phyloP scores from a whole-genome alignment of 345 rosid species.

The Hibiscus trionum region DNA sequence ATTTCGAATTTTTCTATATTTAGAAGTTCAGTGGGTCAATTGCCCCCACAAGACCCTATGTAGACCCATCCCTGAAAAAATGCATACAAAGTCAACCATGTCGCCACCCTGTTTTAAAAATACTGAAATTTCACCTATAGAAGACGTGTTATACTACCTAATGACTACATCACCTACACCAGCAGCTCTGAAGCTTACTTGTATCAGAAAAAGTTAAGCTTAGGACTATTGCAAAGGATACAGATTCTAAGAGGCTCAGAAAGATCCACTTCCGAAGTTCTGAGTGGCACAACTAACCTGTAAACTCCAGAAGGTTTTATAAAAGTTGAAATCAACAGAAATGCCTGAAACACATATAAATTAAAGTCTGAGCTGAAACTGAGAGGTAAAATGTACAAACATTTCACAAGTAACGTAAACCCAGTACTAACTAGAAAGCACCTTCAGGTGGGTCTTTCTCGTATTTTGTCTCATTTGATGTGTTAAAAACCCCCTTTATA shows the following conservation, averaged over 20 bases:
- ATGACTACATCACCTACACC: neutral
- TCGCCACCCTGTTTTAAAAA: neutral
- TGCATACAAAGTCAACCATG: neutral
- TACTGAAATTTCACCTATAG: neutral
- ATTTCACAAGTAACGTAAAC: slow-evolving; percentile 11
- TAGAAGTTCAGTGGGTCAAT: neutral
- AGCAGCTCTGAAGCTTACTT: neutral
- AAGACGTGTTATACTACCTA: neutral
- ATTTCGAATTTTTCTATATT: neutral
- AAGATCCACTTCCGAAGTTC: neutral
- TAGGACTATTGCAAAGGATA: neutral
- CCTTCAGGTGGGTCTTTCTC: slow-evolving; percentile 90
- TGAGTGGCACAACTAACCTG: slow-evolving; percentile 45
- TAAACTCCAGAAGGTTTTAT: slow-evolving; percentile 93
- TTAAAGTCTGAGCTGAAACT: neutral
- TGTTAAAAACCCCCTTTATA: slow-evolving; percentile 93
- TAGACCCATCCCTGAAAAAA: neutral
- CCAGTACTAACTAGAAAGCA: slow-evolving; percentile 13
- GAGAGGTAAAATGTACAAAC: neutral
- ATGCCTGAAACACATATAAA: slow-evolving; percentile 39
- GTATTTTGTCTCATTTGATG: slow-evolving; percentile 90
- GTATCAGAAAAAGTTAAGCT: neutral
- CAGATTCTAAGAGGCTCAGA: neutral
- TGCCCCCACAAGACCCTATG: neutral
- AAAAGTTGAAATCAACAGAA: slow-evolving; percentile 91